Base-by-base conservation (phyloP, 805 yeast genomes). In the Lachancea sp. region DNA sequence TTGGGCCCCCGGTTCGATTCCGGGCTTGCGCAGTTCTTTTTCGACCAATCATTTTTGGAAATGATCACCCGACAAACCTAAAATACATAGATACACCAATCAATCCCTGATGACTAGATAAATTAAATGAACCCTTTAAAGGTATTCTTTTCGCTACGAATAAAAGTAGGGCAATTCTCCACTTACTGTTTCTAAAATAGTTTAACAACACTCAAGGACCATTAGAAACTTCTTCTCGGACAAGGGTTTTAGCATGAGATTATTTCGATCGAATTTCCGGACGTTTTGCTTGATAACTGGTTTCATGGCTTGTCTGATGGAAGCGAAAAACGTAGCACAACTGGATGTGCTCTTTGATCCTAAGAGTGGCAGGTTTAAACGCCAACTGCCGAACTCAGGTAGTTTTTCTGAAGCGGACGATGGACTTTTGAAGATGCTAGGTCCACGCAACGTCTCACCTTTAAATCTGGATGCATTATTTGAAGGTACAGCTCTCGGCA, bases 1-100 rank as follows among this genome's bases (percentile, higher is more conserved):
- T 45, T 54, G 58, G 53, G 58, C 58, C 55, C 58, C 58, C 54
- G 58, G 58, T 54, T 54, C 58, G 51, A 47, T 49, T 54, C 58
- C 58, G 55, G 58, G 58, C 53, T 49, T 49, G 51, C 51, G 55
- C 55, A 51, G 33, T 31, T 24, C 33, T 46, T 41, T 46, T 29
- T n/a, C 13, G 9, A 12, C 17, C 26, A 7, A 23, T 16, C 20
- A 12, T 29, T 40, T 25, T 35, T 29, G n/a, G n/a, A n/a, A n/a
- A n/a, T n/a, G n/a, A n/a, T n/a, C n/a, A n/a, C n/a, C n/a, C n/a
- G n/a, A n/a, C n/a, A n/a, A n/a, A n/a, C n/a, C n/a, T n/a, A n/a
- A n/a, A n/a, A n/a, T n/a, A n/a, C n/a, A n/a, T n/a, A n/a, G n/a
- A n/a, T n/a, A n/a, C n/a, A n/a, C n/a, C n/a, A n/a, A n/a, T n/a